Evolutionary conservation across 2,329 filamentous ascomycete genomes (phyloP).

Genomic region (Lasiodiplodia theobromae): DNA sequence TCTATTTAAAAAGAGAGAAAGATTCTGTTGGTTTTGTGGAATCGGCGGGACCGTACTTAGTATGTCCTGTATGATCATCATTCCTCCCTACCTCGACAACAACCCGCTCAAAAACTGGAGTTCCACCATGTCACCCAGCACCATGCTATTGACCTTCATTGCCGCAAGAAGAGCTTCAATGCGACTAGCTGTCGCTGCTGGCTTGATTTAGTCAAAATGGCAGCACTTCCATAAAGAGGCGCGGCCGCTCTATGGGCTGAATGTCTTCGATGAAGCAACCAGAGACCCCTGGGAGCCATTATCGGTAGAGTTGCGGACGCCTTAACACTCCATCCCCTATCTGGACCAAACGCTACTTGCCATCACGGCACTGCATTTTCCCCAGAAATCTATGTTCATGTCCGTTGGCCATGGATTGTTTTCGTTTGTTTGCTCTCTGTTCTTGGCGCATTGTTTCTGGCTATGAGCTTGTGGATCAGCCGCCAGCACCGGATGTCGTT

Average conservation of each 20-base stretch:
- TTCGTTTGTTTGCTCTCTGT: background rate
- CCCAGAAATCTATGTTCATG: background rate
- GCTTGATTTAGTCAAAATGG: background rate
- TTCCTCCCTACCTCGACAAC: background rate
- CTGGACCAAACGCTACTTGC: background rate
- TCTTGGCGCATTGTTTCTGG: background rate
- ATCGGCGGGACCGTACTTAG: background rate
- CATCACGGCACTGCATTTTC: background rate
- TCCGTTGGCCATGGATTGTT: constrained; percentile 11
- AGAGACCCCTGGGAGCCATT: background rate
- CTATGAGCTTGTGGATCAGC: background rate
- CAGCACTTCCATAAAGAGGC: background rate
- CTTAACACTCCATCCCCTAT: background rate
- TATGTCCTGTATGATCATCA: background rate
- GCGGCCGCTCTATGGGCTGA: background rate
- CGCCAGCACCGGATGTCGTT: background rate
- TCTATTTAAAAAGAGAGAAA: no score
- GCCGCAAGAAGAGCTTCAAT: background rate
- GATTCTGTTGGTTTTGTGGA: background rate
- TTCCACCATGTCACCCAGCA: background rate
- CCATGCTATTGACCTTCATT: background rate
- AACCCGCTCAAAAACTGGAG: no score
- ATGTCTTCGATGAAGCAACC: background rate
- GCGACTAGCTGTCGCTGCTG: background rate
- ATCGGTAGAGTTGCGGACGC: background rate